Base-by-base conservation (phyloP, 768 basidiomycete genomes). In the Nidula microcarpa region DNA sequence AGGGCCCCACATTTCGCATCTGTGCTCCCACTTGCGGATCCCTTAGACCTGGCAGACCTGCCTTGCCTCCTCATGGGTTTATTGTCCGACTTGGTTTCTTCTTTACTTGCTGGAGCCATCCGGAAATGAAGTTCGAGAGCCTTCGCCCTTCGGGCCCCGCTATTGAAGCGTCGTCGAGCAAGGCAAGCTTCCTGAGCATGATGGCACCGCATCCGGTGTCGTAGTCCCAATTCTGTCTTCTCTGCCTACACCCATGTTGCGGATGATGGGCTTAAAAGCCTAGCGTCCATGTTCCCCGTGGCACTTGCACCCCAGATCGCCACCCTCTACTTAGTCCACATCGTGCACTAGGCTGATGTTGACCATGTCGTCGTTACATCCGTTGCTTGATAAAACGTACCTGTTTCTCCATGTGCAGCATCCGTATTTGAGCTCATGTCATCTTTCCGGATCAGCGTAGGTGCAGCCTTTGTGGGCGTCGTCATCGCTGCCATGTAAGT, bases 401-500 rank as follows among this genome's bases (percentile, higher is more conserved):
- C 6, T 37, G n/a, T 18, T 17, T 11, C 43, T 47, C 44, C 34
- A 17, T 36, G 5, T 6, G 10, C 46, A 43, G 5, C 11, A 49
- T 45, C 33, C 23, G 44, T 46, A 23, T n/a, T 46, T 14, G 10
- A 10, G 23, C 13, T 46, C 17, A 36, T 30, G 55, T 37, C 52
- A 18, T n/a, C n/a, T 37, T 33, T 50, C 53, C 11, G 16, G 4
- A 49, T 17, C 44, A 83, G 80, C 23, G 56, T 78, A 35, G 83
- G 82, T 17, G 77, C 78, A 39, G 71, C 76, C 33, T 73, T 78
- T 44, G 64, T 82, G 32, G 83, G 81, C 3, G 69, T 80, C 16
- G 62, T 82, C 10, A 45, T 77, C 14, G 77, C 81, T 10, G 76
- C 73, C 13, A 57, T 62, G 83, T 82, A 54, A 64, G 80, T 70